Evolutionary conservation across 2,329 filamentous ascomycete genomes (phyloP).

Genomic region (Monosporascus sp.): DNA sequence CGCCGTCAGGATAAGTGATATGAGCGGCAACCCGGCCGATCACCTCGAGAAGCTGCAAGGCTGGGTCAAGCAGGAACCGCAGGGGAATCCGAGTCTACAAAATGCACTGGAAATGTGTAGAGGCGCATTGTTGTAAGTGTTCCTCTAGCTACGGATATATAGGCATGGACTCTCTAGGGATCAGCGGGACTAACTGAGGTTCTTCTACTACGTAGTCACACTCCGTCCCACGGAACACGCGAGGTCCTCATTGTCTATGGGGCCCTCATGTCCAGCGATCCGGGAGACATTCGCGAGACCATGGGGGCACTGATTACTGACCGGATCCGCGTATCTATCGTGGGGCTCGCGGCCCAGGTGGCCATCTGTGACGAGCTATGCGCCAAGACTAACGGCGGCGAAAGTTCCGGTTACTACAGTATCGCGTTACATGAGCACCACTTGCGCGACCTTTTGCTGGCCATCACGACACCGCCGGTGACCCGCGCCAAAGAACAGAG

Average conservation of each 20-base stretch:
- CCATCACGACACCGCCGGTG: conserved; percentile 82
- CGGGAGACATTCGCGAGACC: conserved; percentile 91
- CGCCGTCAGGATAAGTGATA: conserved; percentile 78
- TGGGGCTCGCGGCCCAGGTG: conserved; percentile 87
- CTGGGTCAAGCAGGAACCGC: conserved; percentile 61
- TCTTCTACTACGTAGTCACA: conserved; percentile 53
- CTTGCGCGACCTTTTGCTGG: conserved; percentile 84
- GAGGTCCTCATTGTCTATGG: conserved; percentile 92
- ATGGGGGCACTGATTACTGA: conserved; percentile 74
- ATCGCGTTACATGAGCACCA: conserved; percentile 84
- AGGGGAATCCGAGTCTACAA: conserved; percentile 77
- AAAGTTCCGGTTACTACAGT: conserved; percentile 64
- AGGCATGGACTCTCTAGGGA: too few relatives aligned
- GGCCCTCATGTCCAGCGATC: conserved; percentile 83
- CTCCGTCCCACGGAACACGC: conserved; percentile 86
- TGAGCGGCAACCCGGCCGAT: conserved; percentile 86
- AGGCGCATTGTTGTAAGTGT: conserved; percentile 72
- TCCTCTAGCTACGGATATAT: too few relatives aligned
- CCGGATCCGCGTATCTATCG: conserved; percentile 79
- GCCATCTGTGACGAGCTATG: conserved; percentile 90
- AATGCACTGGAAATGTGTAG: conserved; percentile 95
- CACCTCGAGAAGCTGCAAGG: conserved; percentile 73
- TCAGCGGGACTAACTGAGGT: too few relatives aligned
- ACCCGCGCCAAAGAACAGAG: conserved; percentile 60
- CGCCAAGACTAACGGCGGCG: conserved; percentile 78